A percentile compares a stretch with the other conserved stretches of the same genome.
Evolutionary conservation across 2,329 filamentous ascomycete genomes (phyloP).

Genomic region (Calonectria pseudoturangicola): DNA sequence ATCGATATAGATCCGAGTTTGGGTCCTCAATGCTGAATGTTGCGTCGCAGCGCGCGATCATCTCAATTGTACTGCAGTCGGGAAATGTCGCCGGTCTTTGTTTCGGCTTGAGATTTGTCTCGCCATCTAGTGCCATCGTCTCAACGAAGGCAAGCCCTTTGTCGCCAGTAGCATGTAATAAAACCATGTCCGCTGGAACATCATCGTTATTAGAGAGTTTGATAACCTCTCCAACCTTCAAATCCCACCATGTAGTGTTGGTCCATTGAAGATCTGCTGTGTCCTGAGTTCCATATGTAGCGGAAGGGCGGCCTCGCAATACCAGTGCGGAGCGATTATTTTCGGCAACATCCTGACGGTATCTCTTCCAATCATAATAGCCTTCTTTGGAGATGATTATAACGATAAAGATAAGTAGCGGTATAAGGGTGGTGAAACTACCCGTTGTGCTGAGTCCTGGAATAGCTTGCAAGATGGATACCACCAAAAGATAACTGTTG

Average conservation of each 20-base stretch:
- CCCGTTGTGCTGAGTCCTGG: conserved; percentile 86
- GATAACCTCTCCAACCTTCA: conserved; percentile 71
- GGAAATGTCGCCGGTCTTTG: conserved; percentile 78
- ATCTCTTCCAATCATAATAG: conserved; percentile 88
- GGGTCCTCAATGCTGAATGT: conserved; percentile 86
- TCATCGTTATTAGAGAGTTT: conserved; percentile 80
- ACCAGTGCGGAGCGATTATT: conserved; percentile 75
- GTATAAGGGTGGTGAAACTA: conserved; percentile 83
- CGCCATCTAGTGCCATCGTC: conserved; percentile 89
- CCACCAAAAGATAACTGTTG: conserved; percentile 91
- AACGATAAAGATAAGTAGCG: conserved; percentile 84
- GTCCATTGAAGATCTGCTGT: conserved; percentile 69
- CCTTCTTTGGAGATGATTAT: conserved; percentile 91
- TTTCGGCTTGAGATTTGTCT: conserved; percentile 88
- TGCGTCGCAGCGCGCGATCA: conserved; percentile 73
- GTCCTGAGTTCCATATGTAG: conserved; percentile 77
- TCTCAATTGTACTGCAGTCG: conserved; percentile 71
- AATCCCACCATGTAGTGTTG: conserved; percentile 64
- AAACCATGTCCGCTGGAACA: conserved; percentile 87
- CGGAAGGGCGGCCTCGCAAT: conserved; percentile 59
- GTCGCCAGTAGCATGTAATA: conserved; percentile 85
- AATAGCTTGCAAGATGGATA: conserved; percentile 87
- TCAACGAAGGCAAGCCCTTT: conserved; percentile 89
- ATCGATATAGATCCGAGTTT: conserved; percentile 85
- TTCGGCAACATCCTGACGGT: conserved; percentile 87